Percentiles rank a stretch among this genome's conserved stretches.
These are phyloP conservation scores for Eucalyptus pauciflora DNA, from an alignment of 345 rosid species.

Conservation along the genomic window DNA sequence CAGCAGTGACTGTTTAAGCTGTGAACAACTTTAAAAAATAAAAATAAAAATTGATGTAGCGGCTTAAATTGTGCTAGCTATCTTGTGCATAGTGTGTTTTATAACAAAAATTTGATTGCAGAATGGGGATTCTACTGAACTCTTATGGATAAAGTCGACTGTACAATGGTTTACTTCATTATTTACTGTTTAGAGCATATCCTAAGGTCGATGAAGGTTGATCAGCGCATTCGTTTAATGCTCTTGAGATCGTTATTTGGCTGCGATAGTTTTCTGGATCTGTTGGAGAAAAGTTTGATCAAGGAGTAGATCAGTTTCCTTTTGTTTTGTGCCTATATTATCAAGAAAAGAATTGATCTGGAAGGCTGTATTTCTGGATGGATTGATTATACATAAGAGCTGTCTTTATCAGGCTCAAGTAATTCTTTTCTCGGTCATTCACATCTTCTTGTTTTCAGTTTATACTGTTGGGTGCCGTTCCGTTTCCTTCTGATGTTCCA, in stretches of 20 bases:
- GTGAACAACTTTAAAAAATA: not conserved
- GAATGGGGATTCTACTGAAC: not conserved
- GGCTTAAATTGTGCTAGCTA: not conserved
- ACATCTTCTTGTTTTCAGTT: conserved; percentile 21
- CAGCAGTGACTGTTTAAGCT: not conserved
- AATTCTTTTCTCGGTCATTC: not conserved
- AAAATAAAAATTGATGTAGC: not conserved
- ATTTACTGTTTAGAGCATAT: not conserved
- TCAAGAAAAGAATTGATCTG: not conserved
- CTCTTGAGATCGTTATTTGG: not conserved
- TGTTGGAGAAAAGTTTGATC: not conserved
- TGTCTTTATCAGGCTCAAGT: not conserved
- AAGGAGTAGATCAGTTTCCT: not conserved
- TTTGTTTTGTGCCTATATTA: not conserved
- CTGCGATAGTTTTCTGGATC: not conserved
- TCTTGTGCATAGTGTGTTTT: not conserved
- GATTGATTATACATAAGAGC: not conserved
- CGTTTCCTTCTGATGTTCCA: conserved; percentile 68
- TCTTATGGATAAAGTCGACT: not conserved
- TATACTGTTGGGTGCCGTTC: conserved; percentile 74
- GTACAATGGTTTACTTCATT: not conserved
- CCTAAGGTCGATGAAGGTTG: not conserved
- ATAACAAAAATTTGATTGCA: not conserved
- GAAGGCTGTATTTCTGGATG: not conserved
- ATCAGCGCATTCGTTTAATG: not conserved